phyloP scores from a whole-genome alignment of 768 basidiomycete species.

The Hygrocybe punicea region DNA sequence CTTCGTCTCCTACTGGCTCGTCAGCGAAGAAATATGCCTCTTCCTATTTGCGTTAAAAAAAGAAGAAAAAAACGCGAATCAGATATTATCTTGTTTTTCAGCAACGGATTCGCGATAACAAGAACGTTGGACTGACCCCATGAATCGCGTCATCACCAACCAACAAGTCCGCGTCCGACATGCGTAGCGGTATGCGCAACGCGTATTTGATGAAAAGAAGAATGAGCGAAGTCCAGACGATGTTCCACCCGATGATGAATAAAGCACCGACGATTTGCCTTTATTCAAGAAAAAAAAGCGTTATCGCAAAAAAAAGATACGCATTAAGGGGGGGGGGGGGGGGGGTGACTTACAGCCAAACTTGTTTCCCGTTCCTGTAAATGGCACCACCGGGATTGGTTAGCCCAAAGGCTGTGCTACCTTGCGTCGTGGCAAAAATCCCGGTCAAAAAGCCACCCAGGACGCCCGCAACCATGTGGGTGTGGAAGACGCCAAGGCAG shows the following conservation, averaged over 20 bases:
- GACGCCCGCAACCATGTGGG: conserved; percentile 1
- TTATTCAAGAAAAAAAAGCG: background rate
- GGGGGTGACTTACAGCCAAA: background rate
- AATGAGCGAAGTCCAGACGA: background rate
- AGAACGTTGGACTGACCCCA: background rate
- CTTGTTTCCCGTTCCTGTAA: conserved; percentile 1
- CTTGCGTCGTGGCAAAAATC: conserved; percentile 1
- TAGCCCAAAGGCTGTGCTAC: background rate
- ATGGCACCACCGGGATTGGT: conserved; percentile 5
- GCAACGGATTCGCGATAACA: background rate
- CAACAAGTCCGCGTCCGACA: background rate
- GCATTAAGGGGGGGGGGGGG: background rate
- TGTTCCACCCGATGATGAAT: conserved; percentile 2
- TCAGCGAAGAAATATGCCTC: background rate
- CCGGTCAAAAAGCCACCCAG: conserved; percentile 5
- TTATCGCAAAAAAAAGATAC: background rate
- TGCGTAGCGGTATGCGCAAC: background rate
- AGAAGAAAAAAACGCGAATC: background rate
- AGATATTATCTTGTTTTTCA: no score
- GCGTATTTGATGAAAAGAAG: conserved; percentile 2
- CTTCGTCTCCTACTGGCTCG: background rate
- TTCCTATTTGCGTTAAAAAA: background rate
- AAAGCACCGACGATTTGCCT: conserved; percentile 4
- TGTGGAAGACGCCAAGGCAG: conserved; percentile 8
- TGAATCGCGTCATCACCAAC: conserved; percentile 2